Evolutionary conservation across 1,284 basidiomycete genomes (phyloP).

Genomic region (Rhodotorula sp.): DNA sequence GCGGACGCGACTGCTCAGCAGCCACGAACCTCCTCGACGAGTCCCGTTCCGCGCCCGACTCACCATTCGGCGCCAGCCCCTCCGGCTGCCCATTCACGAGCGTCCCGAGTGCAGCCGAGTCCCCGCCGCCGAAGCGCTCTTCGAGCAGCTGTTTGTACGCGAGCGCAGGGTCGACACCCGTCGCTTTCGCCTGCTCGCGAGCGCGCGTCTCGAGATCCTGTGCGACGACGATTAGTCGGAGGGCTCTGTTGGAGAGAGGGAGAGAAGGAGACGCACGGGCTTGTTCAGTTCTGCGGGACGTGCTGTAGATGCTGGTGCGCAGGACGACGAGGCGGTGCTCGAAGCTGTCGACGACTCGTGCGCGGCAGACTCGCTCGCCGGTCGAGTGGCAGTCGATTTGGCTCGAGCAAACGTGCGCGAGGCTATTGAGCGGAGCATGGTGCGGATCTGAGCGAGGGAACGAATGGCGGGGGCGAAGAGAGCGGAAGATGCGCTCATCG

Average conservation of each 20-base stretch:
- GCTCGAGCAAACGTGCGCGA: not conserved
- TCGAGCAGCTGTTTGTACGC: constrained; percentile 19
- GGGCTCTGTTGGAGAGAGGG: not conserved
- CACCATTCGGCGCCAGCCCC: constrained; percentile 13
- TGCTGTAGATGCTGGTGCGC: not conserved
- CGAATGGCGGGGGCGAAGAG: too few relatives aligned
- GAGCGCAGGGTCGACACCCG: not conserved
- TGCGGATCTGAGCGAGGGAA: too few relatives aligned
- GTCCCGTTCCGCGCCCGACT: not conserved
- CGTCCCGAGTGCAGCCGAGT: constrained; percentile 14
- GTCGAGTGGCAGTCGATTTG: not conserved
- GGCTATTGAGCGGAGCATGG: not conserved
- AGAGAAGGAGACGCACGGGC: not conserved
- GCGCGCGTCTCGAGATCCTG: not conserved
- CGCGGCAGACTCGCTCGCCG: too few relatives aligned
- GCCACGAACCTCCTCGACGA: too few relatives aligned
- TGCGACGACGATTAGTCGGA: not conserved
- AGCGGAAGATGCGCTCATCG: too few relatives aligned
- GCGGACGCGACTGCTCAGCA: too few relatives aligned
- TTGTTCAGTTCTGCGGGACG: not conserved
- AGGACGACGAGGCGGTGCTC: not conserved
- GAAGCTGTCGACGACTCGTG: not conserved
- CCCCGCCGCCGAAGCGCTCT: constrained; percentile 23
- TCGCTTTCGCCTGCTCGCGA: not conserved
- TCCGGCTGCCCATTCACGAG: constrained; percentile 28